Percentiles rank a stretch among this genome's conserved stretches.
These are phyloP conservation scores for Prunus armeniaca DNA, from an alignment of 306 rosid species.

Conservation along the genomic window DNA sequence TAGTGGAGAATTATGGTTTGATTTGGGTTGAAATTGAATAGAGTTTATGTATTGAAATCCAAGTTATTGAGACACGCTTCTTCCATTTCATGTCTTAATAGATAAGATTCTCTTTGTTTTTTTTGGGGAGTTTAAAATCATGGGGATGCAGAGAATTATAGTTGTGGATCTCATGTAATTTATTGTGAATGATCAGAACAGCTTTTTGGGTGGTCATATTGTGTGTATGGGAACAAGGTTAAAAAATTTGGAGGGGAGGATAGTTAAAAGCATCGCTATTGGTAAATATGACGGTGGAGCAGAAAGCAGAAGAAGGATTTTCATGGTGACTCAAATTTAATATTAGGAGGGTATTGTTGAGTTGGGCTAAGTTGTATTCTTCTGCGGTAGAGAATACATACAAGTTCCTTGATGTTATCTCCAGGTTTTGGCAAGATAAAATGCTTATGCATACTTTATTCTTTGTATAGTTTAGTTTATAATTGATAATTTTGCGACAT, in stretches of 20 bases:
- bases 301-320: background rate
- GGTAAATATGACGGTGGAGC: background rate
- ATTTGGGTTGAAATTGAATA: background rate
- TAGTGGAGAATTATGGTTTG: background rate
- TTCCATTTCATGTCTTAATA: background rate
- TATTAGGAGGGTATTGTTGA: background rate
- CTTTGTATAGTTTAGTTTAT: too few species aligned
- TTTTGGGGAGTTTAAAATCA: background rate
- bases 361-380: constrained; percentile 1
- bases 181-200: background rate
- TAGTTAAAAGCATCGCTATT: background rate
- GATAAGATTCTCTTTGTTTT: background rate
- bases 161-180: constrained; percentile 8
- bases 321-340: background rate
- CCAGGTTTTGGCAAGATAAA: background rate
- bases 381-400: background rate
- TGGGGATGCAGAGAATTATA: background rate
- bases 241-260: background rate
- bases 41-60: background rate
- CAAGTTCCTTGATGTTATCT: background rate
- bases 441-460: background rate
- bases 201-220: background rate
- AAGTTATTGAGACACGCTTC: background rate
- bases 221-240: background rate
- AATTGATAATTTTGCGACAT: background rate